Base-by-base conservation (phyloP, 192 early-diverging fungal species). In the Paraglomus occultum region DNA sequence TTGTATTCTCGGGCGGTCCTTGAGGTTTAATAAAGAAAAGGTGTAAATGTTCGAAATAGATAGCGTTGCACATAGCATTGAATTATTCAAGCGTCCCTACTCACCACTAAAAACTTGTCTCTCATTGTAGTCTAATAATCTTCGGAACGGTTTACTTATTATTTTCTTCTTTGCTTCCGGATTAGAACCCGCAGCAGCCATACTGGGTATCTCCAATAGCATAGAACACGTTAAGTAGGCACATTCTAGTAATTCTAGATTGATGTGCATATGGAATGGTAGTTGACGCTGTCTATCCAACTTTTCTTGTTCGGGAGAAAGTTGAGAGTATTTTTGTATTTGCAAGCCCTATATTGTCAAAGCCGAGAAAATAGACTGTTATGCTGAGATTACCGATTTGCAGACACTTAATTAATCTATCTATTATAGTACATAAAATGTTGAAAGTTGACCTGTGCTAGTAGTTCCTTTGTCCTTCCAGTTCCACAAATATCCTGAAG, bases 231-330 rank as follows among this genome's bases (percentile, higher is more conserved):
- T 94, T 78, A 97, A 80, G 81, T 96, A 98, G 38, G 94, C 91
- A 76, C 94, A 97, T 85, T 99, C 97, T 51, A 99, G 79, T 17
- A 98, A 87, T 82, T 99, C 97, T 58, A 99, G 79, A 84, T 99
- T 98, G 79, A 99, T 95, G 83, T 96, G 95, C 91, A 98, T 95
- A 83, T 99, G 97, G 92, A 98, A 98, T 20, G 97, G 97, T 72
- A 99, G 82, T 84, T 97, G 96, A 67, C 97, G 85, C 82, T 91
- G 92, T 74, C 93, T 91, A 79, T 97, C 94, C 18, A 95, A 83
- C 72, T 90, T 85, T 79, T 98, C 97, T 71, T 95, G 90, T 73
- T 95, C 95, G 0, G 92, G 87, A 18, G 95, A 90, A 71, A 89
- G 83, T 79, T 94, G 89, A 47, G 85, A 85, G 73, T 85, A 89